Evolutionary conservation across 2,329 filamentous ascomycete genomes (phyloP), one percentile per base, ranked within the genome.

Genomic region (Alternaria sp.): DNA sequence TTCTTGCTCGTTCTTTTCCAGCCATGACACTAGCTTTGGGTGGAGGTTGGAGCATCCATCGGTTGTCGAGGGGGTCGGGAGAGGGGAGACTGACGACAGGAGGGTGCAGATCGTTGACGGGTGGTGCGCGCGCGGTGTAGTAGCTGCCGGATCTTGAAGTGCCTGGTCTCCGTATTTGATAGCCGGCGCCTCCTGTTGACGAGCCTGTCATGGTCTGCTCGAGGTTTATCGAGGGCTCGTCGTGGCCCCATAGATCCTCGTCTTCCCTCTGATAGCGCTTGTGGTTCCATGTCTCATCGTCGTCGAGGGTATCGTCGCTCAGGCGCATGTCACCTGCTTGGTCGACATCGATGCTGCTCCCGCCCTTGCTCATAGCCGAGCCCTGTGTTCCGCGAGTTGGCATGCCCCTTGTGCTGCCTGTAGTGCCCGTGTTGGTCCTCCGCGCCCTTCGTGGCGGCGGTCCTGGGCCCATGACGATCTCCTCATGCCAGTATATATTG

Each of bases 41-140:
- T 1, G 93, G 93, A 3, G 94, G 94, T 75, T 97, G 93, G 55
- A 97, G 83, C 93, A 97, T 97, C 94, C 94, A 97, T 74, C 86
- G 87, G 58, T 91, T 90, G 63, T 92, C 93, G 58, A 89, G 88
- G 74, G 84, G 88, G 76, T 87, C 89, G 40, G 85, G 86, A 13
- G 90, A 91, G 60, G 88, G 91, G 80, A 89, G 92, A 78, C 88
- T 93, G 64, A 96, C 91, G 55, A 96, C 90, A 3, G 93, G 93
- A 6, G 93, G 92, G 76, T 96, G 92, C 62, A 94, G 87, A 65
- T 96, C 92, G 80, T 96, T 96, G 72, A 96, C 89, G 5, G 92
- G 92, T 8, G 90, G 93, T 72, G 90, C 80, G 71, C 74, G 83
- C 66, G 67, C 77, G 32, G 73, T 76, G 73, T 74, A 77, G 71